phyloP scores from a whole-genome alignment of 2,329 filamentous ascomycete genomes.

The Ceratocystiopsis brevicomis region DNA sequence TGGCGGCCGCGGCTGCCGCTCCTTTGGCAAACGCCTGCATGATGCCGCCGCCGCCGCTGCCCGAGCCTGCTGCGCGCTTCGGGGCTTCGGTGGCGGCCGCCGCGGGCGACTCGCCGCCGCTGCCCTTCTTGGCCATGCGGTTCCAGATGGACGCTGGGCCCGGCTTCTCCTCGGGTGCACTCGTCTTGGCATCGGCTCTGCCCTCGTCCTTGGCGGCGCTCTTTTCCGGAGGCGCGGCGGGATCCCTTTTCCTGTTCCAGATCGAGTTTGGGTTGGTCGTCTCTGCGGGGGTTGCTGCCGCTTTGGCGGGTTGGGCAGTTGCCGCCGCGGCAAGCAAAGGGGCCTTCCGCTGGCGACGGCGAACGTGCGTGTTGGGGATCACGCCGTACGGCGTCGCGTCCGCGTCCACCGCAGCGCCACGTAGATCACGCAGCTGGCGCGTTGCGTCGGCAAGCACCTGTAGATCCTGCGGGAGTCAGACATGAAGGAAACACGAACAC shows the following conservation, averaged over 20 bases:
- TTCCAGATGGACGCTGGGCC: neutral
- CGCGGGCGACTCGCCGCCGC: neutral
- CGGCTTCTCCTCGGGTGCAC: neutral
- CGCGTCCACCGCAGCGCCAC: constrained; percentile 41
- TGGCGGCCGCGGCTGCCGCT: constrained; percentile 20
- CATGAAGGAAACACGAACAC: too few species aligned
- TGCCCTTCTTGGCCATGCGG: neutral
- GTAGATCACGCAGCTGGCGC: constrained; percentile 38
- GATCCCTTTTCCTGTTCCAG: too few species aligned
- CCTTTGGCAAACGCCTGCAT: constrained; percentile 65
- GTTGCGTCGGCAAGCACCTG: constrained; percentile 53
- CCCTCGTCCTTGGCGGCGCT: constrained; percentile 11
- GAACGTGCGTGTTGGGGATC: constrained; percentile 55
- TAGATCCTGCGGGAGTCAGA: constrained; percentile 28
- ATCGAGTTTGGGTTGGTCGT: too few species aligned
- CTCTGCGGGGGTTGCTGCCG: too few species aligned
- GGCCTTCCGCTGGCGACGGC: constrained; percentile 26
- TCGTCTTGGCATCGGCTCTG: constrained; percentile 7
- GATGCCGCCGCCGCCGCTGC: constrained; percentile 22
- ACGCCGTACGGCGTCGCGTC: constrained; percentile 46
- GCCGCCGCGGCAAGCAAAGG: neutral
- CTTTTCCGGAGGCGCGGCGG: neutral
- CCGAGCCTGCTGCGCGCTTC: constrained; percentile 8
- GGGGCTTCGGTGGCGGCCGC: constrained; percentile 17
- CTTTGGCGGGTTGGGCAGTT: neutral